Evolutionary conservation across 352 stramenopile species (phyloP).

Genomic region (Phytophthora pisi): DNA sequence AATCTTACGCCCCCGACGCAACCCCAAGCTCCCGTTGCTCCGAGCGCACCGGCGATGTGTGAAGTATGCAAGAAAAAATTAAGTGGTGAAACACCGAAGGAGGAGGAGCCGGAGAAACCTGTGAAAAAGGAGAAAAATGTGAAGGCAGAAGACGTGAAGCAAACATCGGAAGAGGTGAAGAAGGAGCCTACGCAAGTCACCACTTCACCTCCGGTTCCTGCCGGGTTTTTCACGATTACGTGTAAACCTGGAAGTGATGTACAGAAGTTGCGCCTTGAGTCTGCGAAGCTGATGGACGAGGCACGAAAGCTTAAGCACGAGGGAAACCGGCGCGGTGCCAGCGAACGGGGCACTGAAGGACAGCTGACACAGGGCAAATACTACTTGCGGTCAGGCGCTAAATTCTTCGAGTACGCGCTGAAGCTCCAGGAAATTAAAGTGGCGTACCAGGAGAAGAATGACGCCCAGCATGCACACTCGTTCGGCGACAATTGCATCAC

Average conservation of each 20-base stretch:
- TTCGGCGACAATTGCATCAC: slow-evolving; percentile 71
- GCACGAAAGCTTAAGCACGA: slow-evolving; percentile 83
- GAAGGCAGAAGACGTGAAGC: slow-evolving; percentile 44
- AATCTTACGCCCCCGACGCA: slow-evolving; percentile 29
- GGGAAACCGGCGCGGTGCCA: slow-evolving; percentile 63
- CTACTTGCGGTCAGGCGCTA: slow-evolving; percentile 78
- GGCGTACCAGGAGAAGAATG: slow-evolving; percentile 74
- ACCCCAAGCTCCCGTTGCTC: slow-evolving; percentile 24
- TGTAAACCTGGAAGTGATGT: slow-evolving; percentile 50
- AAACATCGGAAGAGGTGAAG: slow-evolving; percentile 35
- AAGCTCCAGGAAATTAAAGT: slow-evolving; percentile 82
- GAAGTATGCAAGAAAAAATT: slow-evolving; percentile 71
- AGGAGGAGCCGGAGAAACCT: slow-evolving; percentile 27
- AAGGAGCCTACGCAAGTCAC: slow-evolving; percentile 28
- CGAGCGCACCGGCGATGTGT: slow-evolving; percentile 48
- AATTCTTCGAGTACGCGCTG: slow-evolving; percentile 87
- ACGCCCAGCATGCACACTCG: slow-evolving; percentile 61
- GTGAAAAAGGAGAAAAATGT: slow-evolving; percentile 41
- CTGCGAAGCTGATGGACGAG: slow-evolving; percentile 63
- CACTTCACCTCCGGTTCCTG: slow-evolving; percentile 7
- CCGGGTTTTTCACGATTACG: slow-evolving; percentile 57
- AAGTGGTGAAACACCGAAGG: slow-evolving; percentile 41
- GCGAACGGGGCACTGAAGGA: slow-evolving; percentile 43
- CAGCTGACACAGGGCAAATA: slow-evolving; percentile 73
- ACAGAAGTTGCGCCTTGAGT: slow-evolving; percentile 56